Percentiles rank a stretch among this genome's conserved stretches.
Evolutionary conservation across 1,284 basidiomycete species (phyloP).

Genomic region (Leucoagaricus sp.): DNA sequence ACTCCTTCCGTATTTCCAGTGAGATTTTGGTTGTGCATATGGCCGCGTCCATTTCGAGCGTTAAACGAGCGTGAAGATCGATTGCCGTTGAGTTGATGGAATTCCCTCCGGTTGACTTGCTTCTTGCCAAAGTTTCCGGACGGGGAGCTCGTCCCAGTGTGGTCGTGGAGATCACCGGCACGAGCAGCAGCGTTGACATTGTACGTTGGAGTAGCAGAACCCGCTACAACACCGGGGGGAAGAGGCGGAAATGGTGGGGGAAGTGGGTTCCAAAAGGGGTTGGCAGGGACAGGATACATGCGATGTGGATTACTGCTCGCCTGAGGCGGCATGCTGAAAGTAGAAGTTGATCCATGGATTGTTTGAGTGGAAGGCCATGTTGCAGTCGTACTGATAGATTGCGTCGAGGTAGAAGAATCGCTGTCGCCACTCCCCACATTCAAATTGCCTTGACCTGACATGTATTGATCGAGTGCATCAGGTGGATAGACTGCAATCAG

Average conservation of each 20-base stretch:
- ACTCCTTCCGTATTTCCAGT: conserved; percentile 9
- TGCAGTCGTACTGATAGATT: conserved; percentile 10
- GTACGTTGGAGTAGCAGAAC: neutral
- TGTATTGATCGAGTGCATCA: conserved; percentile 57
- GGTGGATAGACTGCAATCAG: conserved; percentile 71
- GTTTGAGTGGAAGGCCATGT: conserved; percentile 1
- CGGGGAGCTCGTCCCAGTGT: neutral
- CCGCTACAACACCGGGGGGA: neutral
- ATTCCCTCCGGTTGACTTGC: neutral
- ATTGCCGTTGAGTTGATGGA: conserved; percentile 14
- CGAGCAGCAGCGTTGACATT: neutral
- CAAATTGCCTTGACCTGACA: conserved; percentile 34
- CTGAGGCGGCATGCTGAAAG: neutral
- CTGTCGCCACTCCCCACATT: conserved; percentile 13
- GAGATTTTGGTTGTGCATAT: conserved; percentile 10
- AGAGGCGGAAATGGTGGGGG: conserved; percentile 3
- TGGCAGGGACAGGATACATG: neutral
- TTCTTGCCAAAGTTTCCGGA: neutral
- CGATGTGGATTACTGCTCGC: neutral
- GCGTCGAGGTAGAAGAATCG: conserved; percentile 17
- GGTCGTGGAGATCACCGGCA: neutral
- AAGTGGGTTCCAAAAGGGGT: conserved; percentile 4
- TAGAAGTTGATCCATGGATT: conserved; percentile 1
- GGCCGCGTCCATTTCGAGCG: conserved; percentile 15
- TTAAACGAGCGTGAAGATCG: conserved; percentile 13